Conservation (phyloP, 148 eudicot species). For the Bassia scoparia region DNA sequence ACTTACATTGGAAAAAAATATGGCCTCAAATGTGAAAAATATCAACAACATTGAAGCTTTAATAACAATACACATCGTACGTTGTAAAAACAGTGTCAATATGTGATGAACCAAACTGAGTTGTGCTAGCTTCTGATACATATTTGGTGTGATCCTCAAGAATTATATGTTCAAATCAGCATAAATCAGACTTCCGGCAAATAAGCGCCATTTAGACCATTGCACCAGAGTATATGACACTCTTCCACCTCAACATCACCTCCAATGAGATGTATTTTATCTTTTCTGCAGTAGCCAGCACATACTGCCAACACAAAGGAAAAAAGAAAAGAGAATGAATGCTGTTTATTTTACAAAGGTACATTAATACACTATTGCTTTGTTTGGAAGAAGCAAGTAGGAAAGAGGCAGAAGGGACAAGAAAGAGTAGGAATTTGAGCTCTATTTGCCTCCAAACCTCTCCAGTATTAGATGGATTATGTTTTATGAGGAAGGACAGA, state of each 20-base stretch:
- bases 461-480: too few species aligned
- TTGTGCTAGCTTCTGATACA: constrained; percentile 61
- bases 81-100: constrained; percentile 78
- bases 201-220: constrained; percentile 61
- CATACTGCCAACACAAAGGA: constrained; percentile 52
- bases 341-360: neutral
- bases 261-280: constrained; percentile 74
- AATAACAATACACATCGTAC: too few species aligned
- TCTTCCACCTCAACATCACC: constrained; percentile 86
- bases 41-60: too few species aligned
- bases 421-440: too few species aligned
- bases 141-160: constrained; percentile 69
- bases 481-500: too few species aligned
- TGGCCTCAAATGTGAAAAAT: too few species aligned
- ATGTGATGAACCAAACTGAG: constrained; percentile 85
- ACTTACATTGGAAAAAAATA: too few species aligned
- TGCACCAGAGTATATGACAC: constrained; percentile 76
- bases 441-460: too few species aligned
- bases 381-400: too few species aligned
- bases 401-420: too few species aligned
- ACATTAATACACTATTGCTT: neutral
- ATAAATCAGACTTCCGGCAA: constrained; percentile 73
- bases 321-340: neutral
- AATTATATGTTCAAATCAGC: constrained; percentile 83
- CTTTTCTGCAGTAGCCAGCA: constrained; percentile 48